Conservation (phyloP, 768 basidiomycete species). For the Xanthoconium purpureum region DNA sequence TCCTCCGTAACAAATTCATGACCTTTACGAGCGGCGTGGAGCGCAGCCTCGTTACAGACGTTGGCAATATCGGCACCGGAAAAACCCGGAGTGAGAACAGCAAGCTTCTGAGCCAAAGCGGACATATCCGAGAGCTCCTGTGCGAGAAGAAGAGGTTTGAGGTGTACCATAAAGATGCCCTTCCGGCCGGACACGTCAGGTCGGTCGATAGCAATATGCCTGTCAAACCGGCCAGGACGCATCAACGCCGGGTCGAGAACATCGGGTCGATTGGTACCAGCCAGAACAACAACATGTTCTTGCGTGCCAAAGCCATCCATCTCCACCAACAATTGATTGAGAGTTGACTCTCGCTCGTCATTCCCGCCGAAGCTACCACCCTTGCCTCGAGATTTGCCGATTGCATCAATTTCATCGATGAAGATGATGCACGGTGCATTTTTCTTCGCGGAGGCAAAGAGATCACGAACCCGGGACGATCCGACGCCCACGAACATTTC, state of each 20-base stretch:
- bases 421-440: conserved; percentile 98
- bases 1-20: conserved; percentile 74
- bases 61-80: conserved; percentile 99
- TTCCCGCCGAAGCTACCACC: conserved; percentile 84
- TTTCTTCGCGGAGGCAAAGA: conserved; percentile 97
- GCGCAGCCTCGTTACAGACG: conserved; percentile 96
- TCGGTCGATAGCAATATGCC: conserved; percentile 92
- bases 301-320: conserved; percentile 99
- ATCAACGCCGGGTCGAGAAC: conserved; percentile 93
- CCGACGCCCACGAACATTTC: conserved; percentile 99
- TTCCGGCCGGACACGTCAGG: conserved; percentile 93
- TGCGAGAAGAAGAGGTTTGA: conserved; percentile 74
- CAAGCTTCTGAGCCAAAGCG: conserved; percentile 84
- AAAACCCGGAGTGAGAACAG: conserved; percentile 95
- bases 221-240: conserved; percentile 97
- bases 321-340: conserved; percentile 96
- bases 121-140: conserved; percentile 47
- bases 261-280: conserved; percentile 96
- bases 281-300: conserved; percentile 93
- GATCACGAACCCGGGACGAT: conserved; percentile 93
- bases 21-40: conserved; percentile 86
- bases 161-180: conserved; percentile 92
- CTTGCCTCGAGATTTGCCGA: conserved; percentile 88
- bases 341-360: conserved; percentile 95
- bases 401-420: conserved; percentile 98